These are phyloP conservation scores for Blumeria hordei DNA, from an alignment of 2,329 filamentous ascomycete species.

Conservation along the genomic window DNA sequence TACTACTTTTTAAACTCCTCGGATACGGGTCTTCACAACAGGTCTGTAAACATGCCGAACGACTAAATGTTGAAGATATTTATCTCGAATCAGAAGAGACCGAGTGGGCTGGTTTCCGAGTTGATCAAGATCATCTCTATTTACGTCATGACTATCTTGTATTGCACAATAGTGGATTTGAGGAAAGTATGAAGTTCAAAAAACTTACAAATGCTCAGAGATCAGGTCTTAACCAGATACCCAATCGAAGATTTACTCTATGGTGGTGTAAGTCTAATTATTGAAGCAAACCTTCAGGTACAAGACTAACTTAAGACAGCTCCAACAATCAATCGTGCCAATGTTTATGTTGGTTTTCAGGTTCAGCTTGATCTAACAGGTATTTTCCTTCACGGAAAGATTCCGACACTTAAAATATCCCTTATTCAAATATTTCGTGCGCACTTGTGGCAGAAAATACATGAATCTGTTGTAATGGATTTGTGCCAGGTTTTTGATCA, in stretches of 20 bases:
- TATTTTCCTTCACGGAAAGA: constrained; percentile 98
- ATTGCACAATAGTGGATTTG: constrained; percentile 19
- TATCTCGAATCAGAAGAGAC: constrained; percentile 19
- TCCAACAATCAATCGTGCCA: constrained; percentile 76
- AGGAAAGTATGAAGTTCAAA: constrained; percentile 80
- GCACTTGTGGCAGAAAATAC: constrained; percentile 99
- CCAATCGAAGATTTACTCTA: constrained; percentile 89
- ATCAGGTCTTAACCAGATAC: constrained; percentile 93
- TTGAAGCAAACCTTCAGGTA: background rate
- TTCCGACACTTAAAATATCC: constrained; percentile 91
- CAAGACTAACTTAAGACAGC: background rate
- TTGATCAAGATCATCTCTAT: constrained; percentile 26
- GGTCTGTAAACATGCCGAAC: constrained; percentile 4
- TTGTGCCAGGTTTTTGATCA: constrained; percentile 96
- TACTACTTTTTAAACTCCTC: constrained; percentile 17
- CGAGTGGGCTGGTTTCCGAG: constrained; percentile 25
- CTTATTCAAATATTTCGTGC: constrained; percentile 98
- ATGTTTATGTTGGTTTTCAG: constrained; percentile 98
- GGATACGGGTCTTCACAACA: constrained; percentile 13
- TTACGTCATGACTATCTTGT: constrained; percentile 24
- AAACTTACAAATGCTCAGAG: constrained; percentile 94
- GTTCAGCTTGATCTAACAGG: constrained; percentile 93
- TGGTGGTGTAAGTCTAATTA: constrained; percentile 46
- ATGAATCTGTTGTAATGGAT: constrained; percentile 97
- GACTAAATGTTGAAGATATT: constrained; percentile 19